Base-by-base conservation (phyloP, 805 yeast species). In the Candida saitoana region DNA sequence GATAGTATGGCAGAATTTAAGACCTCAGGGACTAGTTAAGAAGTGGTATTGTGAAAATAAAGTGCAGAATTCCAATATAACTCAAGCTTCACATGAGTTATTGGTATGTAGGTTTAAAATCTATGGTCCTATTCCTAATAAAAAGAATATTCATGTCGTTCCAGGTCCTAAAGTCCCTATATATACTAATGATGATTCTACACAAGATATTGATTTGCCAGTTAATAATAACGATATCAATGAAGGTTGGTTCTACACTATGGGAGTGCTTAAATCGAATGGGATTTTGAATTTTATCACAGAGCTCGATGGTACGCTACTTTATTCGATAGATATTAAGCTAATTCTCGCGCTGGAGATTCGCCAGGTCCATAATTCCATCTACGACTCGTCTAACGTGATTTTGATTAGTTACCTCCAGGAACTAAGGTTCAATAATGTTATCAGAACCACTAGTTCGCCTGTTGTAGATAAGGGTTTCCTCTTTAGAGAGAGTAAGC, bases 171-270 rank as follows among this genome's bases (percentile, higher is more conserved):
- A 50, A 35, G 73, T 70, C 15, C 75, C 73, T 2, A 43, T 54
- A 5, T 58, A 59, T 40, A 59, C 49, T 20, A 24, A 27, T 14
- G 40, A 35, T 18, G 15, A 19, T 22, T 20, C 16, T 17, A 36
- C 16, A 18, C 19, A 16, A 9, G 3, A 30, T 14, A 11, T 4
- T 18, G 7, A 5, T 9, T 12, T 19, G 14, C 33, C 19, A 15
- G 3, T 31, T 29, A 5, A 16, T 20, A 41, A 39, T 31, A 42
- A 34, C 27, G 39, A 46, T 34, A 34, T 57, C 18, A 54, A 63
- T 17, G 86, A 79, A 52, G 80, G 80, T 3, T 85, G 91, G 91
- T 83, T 83, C 54, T 73, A 70, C 40, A 78, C 85, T 1, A 82
- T 80, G 82, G 89, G 86, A 0, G 82, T 79, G 14, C 55, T 85